Percentiles rank a stretch among this genome's conserved stretches.
Conservation (phyloP, 192 early-diverging fungal genomes). For the Martensiomyces pterosporus region DNA sequence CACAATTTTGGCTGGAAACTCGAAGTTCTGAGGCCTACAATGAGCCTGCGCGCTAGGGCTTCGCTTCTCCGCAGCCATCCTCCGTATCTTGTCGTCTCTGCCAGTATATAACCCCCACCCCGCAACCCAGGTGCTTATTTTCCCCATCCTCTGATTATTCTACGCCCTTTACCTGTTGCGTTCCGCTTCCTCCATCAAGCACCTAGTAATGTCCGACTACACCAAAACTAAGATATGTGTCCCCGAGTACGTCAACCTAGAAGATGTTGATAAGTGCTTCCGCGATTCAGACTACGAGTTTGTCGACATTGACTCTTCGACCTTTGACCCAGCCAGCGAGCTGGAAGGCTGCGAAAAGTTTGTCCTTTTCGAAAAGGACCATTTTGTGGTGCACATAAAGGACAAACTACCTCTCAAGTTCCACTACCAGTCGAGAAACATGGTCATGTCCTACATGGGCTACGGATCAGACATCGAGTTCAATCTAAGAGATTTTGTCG, state of each 20-base stretch:
- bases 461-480: background rate
- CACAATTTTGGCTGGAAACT: too few species aligned
- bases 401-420: slow-evolving; percentile 1
- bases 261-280: slow-evolving; percentile 1
- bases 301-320: background rate
- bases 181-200: too few species aligned
- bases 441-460: slow-evolving; percentile 1
- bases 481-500: background rate
- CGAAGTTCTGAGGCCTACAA: too few species aligned
- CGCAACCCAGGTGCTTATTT: too few species aligned
- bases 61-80: too few species aligned
- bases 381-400: background rate
- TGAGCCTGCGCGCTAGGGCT: too few species aligned
- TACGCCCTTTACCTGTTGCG: too few species aligned
- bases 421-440: slow-evolving; percentile 4
- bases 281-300: background rate
- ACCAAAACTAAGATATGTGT: too few species aligned
- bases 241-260: background rate
- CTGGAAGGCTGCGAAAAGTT: background rate
- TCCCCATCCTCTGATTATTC: too few species aligned
- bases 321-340: background rate
- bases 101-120: too few species aligned
- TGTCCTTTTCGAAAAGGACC: slow-evolving; percentile 1
- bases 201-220: too few species aligned
- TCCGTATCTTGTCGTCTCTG: too few species aligned